A percentile compares a stretch with the other conserved stretches of the same genome.
These are phyloP conservation scores for Orobanche coerulescens DNA, from an alignment of 257 asterid genomes.

Conservation along the genomic window DNA sequence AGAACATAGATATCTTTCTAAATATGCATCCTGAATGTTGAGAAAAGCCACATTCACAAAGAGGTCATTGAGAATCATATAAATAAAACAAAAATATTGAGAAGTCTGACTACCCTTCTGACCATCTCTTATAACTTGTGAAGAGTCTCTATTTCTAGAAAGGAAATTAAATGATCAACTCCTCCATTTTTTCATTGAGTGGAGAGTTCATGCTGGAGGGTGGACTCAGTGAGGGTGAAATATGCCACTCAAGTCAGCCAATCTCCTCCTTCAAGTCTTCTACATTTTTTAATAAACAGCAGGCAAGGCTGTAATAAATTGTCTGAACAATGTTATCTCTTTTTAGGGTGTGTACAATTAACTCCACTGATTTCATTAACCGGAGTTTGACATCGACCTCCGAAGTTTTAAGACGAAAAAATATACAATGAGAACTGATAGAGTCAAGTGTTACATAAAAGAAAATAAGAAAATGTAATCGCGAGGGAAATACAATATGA, in stretches of 20 bases:
- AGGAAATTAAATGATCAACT: neutral
- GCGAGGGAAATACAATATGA: no score
- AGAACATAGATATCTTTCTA: neutral
- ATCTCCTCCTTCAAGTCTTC: neutral
- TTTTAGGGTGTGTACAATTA: neutral
- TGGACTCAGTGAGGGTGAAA: neutral
- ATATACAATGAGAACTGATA: neutral
- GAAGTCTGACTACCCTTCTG: slow-evolving; percentile 1
- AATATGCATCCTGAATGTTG: neutral
- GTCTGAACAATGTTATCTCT: neutral
- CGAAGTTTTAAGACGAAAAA: neutral
- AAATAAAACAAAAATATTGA: slow-evolving; percentile 5
- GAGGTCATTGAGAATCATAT: neutral
- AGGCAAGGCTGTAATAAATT: slow-evolving; percentile 3
- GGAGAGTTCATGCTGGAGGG: neutral
- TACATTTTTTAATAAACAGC: neutral
- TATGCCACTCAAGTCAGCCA: slow-evolving; percentile 7
- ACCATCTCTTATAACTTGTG: neutral
- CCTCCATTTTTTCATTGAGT: neutral
- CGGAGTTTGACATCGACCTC: neutral
- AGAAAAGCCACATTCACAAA: neutral
- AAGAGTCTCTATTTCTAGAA: slow-evolving; percentile 2
- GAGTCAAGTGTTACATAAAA: no score
- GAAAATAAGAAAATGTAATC: no score
- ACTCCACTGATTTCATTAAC: neutral